phyloP scores from a whole-genome alignment of 208 protist species.

The Perkinsela sp. region DNA sequence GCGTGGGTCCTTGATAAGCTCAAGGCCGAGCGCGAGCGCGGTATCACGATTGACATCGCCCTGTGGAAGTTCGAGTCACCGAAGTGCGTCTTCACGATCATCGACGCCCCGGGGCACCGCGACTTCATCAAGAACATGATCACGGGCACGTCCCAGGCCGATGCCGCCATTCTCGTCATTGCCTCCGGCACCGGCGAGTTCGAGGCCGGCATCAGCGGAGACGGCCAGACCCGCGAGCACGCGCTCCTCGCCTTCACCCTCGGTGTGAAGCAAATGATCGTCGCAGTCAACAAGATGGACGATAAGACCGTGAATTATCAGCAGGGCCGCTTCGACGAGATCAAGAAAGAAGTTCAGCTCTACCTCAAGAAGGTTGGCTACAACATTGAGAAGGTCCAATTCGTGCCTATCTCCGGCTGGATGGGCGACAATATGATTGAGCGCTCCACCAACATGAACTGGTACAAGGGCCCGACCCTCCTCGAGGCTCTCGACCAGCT shows the following conservation, averaged over 20 bases:
- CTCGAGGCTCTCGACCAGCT: slow-evolving; percentile 62
- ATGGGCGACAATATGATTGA: slow-evolving; percentile 75
- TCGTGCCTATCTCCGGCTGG: slow-evolving; percentile 80
- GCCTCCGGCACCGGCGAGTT: slow-evolving; percentile 52
- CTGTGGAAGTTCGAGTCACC: slow-evolving; percentile 66
- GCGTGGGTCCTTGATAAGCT: slow-evolving; percentile 77
- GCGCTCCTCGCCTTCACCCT: slow-evolving; percentile 53
- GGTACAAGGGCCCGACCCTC: slow-evolving; percentile 67
- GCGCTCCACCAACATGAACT: slow-evolving; percentile 58
- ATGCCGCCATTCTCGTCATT: slow-evolving; percentile 56
- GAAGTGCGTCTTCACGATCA: slow-evolving; percentile 40
- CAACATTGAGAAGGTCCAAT: slow-evolving; percentile 61
- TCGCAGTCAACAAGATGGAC: slow-evolving; percentile 64
- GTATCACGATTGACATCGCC: slow-evolving; percentile 72
- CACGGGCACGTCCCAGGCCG: slow-evolving; percentile 62
- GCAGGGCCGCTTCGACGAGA: slow-evolving; percentile 60
- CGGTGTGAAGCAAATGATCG: slow-evolving; percentile 63
- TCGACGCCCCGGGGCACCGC: slow-evolving; percentile 64
- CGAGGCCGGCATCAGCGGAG: slow-evolving; percentile 68
- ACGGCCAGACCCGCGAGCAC: slow-evolving; percentile 71
- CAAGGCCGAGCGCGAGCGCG: slow-evolving; percentile 66
- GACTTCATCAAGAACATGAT: slow-evolving; percentile 81
- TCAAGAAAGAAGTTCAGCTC: slow-evolving; percentile 24
- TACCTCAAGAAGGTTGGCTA: slow-evolving; percentile 71
- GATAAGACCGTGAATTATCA: slow-evolving; percentile 55